Conservation (phyloP, 2,329 filamentous ascomycete genomes). For the Pestalotiopsis fici region DNA sequence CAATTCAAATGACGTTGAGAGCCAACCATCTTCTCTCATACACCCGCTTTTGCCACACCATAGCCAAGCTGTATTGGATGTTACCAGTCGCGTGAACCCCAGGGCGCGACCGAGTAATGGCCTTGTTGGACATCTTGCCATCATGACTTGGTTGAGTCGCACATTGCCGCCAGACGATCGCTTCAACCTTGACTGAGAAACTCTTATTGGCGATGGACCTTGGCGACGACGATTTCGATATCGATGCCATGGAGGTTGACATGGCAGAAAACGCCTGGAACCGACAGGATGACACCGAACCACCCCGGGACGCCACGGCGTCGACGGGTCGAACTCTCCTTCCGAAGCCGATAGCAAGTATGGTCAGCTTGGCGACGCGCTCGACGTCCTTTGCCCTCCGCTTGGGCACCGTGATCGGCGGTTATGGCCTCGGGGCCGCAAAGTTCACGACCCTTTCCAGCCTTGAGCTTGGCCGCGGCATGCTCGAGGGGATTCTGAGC, state of each 20-base stretch:
- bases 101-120: neutral
- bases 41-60: neutral
- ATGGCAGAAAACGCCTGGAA: neutral
- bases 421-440: slow-evolving; percentile 53
- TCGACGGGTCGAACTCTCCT: slow-evolving; percentile 50
- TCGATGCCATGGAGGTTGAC: neutral
- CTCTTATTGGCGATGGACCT: neutral
- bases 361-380: slow-evolving; percentile 61
- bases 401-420: slow-evolving; percentile 51
- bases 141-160: neutral
- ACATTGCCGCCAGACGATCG: neutral
- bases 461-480: slow-evolving; percentile 55
- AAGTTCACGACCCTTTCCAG: slow-evolving; percentile 58
- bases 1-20: slow-evolving; percentile 2
- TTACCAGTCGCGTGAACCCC: neutral
- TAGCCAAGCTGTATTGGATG: neutral
- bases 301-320: slow-evolving; percentile 6
- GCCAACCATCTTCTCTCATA: neutral
- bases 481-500: slow-evolving; percentile 55
- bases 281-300: neutral
- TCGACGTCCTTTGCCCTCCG: slow-evolving; percentile 60
- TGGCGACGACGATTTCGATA: neutral
- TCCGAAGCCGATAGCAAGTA: slow-evolving; percentile 56
- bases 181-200: neutral
- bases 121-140: neutral